phyloP scores from a whole-genome alignment of 495 filamentous ascomycete species.

The Parathielavia hyrcaniae region DNA sequence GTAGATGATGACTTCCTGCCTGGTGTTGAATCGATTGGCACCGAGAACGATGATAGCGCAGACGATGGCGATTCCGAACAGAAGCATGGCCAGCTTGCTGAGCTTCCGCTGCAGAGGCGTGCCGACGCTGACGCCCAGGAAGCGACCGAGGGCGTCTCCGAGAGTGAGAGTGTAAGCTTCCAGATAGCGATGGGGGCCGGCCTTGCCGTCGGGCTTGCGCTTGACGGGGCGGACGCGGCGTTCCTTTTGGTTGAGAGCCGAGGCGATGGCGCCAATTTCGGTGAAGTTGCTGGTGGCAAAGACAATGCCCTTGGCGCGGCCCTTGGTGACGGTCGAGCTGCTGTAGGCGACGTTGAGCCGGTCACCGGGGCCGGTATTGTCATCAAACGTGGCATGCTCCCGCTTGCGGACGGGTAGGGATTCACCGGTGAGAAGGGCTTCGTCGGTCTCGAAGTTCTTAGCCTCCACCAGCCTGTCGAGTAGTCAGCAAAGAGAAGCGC shows the following conservation, averaged over 20 bases:
- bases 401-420: slow-evolving; percentile 47
- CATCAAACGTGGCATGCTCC: slow-evolving; percentile 28
- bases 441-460: slow-evolving; percentile 58
- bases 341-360: slow-evolving; percentile 63
- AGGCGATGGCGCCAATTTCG: slow-evolving; percentile 76
- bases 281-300: slow-evolving; percentile 68
- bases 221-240: slow-evolving; percentile 52
- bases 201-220: slow-evolving; percentile 53
- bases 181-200: slow-evolving; percentile 59
- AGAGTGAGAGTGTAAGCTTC: slow-evolving; percentile 62
- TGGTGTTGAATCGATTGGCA: slow-evolving; percentile 64
- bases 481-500: neutral
- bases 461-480: slow-evolving; percentile 56
- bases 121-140: slow-evolving; percentile 65
- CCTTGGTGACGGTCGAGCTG: slow-evolving; percentile 61
- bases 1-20: slow-evolving; percentile 74
- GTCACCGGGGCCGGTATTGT: slow-evolving; percentile 53
- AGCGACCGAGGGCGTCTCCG: slow-evolving; percentile 59
- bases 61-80: slow-evolving; percentile 67
- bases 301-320: slow-evolving; percentile 60
- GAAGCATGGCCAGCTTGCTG: slow-evolving; percentile 64
- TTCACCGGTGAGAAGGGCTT: slow-evolving; percentile 58
- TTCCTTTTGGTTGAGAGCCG: slow-evolving; percentile 52
- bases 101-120: slow-evolving; percentile 76
- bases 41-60: slow-evolving; percentile 75